Evolutionary conservation across 495 filamentous ascomycete species (phyloP).

Genomic region (Tuber indicum): DNA sequence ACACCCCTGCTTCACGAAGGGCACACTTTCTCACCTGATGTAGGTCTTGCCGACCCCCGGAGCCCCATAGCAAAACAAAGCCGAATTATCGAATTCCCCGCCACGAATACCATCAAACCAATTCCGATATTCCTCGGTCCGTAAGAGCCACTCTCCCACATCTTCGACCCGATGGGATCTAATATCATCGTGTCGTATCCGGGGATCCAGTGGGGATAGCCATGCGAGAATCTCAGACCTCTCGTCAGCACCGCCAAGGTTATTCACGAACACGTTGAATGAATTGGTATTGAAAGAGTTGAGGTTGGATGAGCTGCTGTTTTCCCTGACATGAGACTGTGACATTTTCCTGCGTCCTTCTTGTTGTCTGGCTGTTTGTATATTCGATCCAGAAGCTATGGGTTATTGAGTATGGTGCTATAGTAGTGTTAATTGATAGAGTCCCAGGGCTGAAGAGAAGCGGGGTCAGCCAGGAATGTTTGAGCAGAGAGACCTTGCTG

Average conservation of each 20-base stretch:
- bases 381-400: background rate
- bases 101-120: background rate
- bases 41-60: background rate
- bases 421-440: background rate
- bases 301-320: background rate
- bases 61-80: background rate
- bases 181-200: background rate
- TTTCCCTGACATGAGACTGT: background rate
- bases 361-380: background rate
- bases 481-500: no score
- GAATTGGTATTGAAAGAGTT: background rate
- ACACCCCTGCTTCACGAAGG: background rate
- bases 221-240: background rate
- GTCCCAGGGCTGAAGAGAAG: background rate
- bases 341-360: background rate
- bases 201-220: background rate
- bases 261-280: background rate
- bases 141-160: background rate
- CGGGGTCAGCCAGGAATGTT: background rate
- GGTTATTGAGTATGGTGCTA: background rate
- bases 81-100: background rate
- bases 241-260: background rate
- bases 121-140: background rate
- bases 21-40: background rate
- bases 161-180: background rate